phyloP scores from a whole-genome alignment of 805 yeast species.

The Candida quercuum region DNA sequence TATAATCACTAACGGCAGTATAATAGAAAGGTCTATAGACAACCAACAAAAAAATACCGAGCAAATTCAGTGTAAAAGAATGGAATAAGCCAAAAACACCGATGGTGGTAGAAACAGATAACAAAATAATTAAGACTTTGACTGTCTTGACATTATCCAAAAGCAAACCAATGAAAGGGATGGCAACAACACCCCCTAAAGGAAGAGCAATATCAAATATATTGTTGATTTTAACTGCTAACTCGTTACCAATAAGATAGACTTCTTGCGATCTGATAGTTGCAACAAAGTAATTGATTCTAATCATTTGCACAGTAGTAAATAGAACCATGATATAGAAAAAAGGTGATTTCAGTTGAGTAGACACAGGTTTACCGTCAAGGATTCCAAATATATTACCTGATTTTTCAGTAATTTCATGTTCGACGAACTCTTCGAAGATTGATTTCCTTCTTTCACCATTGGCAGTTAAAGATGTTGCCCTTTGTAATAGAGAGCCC shows the following conservation, averaged over 20 bases:
- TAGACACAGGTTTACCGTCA: conserved; percentile 52
- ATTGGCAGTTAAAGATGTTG: conserved; percentile 16
- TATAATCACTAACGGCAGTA: conserved; percentile 86
- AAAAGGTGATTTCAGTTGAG: conserved; percentile 58
- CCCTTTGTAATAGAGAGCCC: conserved; percentile 3
- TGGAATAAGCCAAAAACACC: conserved; percentile 70
- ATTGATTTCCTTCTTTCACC: conserved; percentile 45
- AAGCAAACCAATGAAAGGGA: conserved; percentile 80
- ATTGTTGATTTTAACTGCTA: conserved; percentile 56
- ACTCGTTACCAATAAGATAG: conserved; percentile 49
- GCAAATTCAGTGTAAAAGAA: conserved; percentile 41
- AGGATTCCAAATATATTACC: conserved; percentile 69
- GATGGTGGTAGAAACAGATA: conserved; percentile 50
- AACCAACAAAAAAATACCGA: conserved; percentile 70
- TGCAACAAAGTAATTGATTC: conserved; percentile 91
- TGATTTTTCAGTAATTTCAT: conserved; percentile 41
- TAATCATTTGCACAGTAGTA: conserved; percentile 83
- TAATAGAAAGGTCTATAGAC: conserved; percentile 88
- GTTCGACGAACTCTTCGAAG: conserved; percentile 62
- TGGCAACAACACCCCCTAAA: conserved; percentile 78
- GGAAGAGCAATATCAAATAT: conserved; percentile 87
- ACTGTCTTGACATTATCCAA: conserved; percentile 70
- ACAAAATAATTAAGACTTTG: conserved; percentile 46
- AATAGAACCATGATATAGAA: conserved; percentile 71
- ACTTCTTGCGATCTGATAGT: conserved; percentile 80